Percentiles rank a stretch among this genome's conserved stretches.
Conservation (phyloP, 2,329 filamentous ascomycete genomes). For the Scopulariopsis brevicaulis region DNA sequence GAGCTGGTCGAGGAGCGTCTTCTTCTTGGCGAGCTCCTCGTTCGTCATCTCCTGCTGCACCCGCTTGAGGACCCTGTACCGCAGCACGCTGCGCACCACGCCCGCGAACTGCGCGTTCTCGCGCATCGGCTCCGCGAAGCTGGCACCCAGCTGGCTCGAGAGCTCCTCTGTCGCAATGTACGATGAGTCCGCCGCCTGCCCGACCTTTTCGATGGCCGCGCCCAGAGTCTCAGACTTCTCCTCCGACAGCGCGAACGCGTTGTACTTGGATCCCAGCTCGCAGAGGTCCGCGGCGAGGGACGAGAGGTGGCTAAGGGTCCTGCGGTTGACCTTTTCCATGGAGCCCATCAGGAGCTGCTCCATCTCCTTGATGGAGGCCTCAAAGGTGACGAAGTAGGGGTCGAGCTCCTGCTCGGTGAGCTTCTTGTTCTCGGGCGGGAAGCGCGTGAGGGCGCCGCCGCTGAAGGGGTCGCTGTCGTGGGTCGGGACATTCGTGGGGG, state of each 20-base stretch:
- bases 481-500: slow-evolving; percentile 22
- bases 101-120: slow-evolving; percentile 96
- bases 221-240: slow-evolving; percentile 70
- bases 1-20: slow-evolving; percentile 69
- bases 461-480: slow-evolving; percentile 16
- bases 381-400: slow-evolving; percentile 90
- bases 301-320: slow-evolving; percentile 76
- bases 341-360: slow-evolving; percentile 81
- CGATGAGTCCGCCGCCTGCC: slow-evolving; percentile 89
- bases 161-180: slow-evolving; percentile 94
- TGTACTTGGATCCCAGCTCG: slow-evolving; percentile 90
- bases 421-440: slow-evolving; percentile 66
- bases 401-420: slow-evolving; percentile 85
- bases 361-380: slow-evolving; percentile 81
- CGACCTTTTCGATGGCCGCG: slow-evolving; percentile 85
- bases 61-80: slow-evolving; percentile 84
- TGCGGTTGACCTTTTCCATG: slow-evolving; percentile 93
- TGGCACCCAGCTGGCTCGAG: slow-evolving; percentile 76
- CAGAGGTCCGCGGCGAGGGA: slow-evolving; percentile 78
- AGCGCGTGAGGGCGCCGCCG: slow-evolving; percentile 36
- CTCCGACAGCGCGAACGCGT: slow-evolving; percentile 92
- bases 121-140: slow-evolving; percentile 94
- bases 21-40: slow-evolving; percentile 86
- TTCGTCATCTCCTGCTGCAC: slow-evolving; percentile 97
- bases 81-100: slow-evolving; percentile 77